Conservation (phyloP, 2,329 filamentous ascomycete genomes). For the Apiospora sp. region DNA sequence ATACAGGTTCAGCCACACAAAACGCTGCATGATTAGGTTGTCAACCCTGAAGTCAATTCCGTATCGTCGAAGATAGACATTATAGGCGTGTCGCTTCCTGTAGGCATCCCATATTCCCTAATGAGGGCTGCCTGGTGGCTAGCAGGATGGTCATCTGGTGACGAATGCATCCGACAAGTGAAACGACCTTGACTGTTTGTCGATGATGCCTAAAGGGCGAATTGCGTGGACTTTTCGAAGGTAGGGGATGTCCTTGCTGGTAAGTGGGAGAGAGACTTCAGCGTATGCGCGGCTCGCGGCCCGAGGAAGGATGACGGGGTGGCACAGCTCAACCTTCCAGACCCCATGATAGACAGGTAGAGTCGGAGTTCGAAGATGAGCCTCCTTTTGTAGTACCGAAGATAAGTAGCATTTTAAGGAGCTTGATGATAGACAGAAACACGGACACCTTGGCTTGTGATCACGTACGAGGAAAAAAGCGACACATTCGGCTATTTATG, state of each 20-base stretch:
- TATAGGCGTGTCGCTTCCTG: constrained; percentile 8
- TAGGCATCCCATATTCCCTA: constrained; percentile 9
- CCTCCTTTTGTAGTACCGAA: constrained; percentile 14
- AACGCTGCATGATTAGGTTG: constrained; percentile 23
- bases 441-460: constrained; percentile 1
- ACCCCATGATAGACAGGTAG: neutral
- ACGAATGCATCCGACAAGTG: neutral
- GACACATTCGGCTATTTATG: constrained; percentile 19
- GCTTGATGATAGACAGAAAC: neutral
- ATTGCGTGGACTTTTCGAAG: constrained; percentile 1
- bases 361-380: neutral
- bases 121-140: neutral
- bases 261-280: constrained; percentile 9
- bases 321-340: constrained; percentile 12
- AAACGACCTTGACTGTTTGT: neutral
- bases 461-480: neutral
- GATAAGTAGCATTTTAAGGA: neutral
- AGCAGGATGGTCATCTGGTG: neutral
- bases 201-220: constrained; percentile 3
- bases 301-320: constrained; percentile 10
- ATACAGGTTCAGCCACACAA: constrained; percentile 32
- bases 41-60: constrained; percentile 25
- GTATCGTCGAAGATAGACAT: constrained; percentile 9
- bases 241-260: constrained; percentile 6
- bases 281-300: constrained; percentile 1